These are phyloP conservation scores for Mucor mucedo DNA, from an alignment of 371 early-diverging fungal species.

Conservation along the genomic window DNA sequence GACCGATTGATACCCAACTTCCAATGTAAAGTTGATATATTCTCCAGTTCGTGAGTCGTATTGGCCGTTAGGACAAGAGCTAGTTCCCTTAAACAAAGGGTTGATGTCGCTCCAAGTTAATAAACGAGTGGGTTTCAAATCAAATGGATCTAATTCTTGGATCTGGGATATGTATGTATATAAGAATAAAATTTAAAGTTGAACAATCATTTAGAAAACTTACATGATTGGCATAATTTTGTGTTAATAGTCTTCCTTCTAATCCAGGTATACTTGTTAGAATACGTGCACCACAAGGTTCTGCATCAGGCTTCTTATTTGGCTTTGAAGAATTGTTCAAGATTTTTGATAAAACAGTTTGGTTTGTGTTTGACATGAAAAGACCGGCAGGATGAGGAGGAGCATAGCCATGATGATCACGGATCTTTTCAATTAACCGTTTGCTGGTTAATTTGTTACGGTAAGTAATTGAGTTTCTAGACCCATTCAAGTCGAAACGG, in stretches of 20 bases:
- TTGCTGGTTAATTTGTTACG: slow-evolving; percentile 65
- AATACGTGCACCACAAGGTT: slow-evolving; percentile 62
- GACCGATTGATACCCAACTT: slow-evolving; percentile 68
- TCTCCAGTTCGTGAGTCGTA: slow-evolving; percentile 72
- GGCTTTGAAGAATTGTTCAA: slow-evolving; percentile 54
- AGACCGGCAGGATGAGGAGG: slow-evolving; percentile 68
- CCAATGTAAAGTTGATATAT: slow-evolving; percentile 74
- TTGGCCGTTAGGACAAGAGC: slow-evolving; percentile 74
- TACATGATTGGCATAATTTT: slow-evolving; percentile 65
- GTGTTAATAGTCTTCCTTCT: slow-evolving; percentile 59
- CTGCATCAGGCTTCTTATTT: slow-evolving; percentile 56
- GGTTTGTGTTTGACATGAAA: slow-evolving; percentile 69
- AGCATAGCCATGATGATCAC: slow-evolving; percentile 69
- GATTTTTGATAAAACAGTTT: slow-evolving; percentile 62
- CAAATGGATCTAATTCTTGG: slow-evolving; percentile 77
- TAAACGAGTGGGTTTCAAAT: slow-evolving; percentile 68
- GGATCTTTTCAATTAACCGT: slow-evolving; percentile 64
- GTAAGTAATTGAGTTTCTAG: slow-evolving; percentile 59
- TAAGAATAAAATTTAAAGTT: neutral
- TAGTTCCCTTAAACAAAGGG: slow-evolving; percentile 69
- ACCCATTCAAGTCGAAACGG: slow-evolving; percentile 64
- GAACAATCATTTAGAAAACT: slow-evolving; percentile 1
- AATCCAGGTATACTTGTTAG: slow-evolving; percentile 56
- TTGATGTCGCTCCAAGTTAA: slow-evolving; percentile 71
- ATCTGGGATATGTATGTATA: slow-evolving; percentile 39